Percentiles rank a stretch among this genome's conserved stretches.
phyloP scores from a whole-genome alignment of 1,284 basidiomycete genomes.

The Naganishia sp. region DNA sequence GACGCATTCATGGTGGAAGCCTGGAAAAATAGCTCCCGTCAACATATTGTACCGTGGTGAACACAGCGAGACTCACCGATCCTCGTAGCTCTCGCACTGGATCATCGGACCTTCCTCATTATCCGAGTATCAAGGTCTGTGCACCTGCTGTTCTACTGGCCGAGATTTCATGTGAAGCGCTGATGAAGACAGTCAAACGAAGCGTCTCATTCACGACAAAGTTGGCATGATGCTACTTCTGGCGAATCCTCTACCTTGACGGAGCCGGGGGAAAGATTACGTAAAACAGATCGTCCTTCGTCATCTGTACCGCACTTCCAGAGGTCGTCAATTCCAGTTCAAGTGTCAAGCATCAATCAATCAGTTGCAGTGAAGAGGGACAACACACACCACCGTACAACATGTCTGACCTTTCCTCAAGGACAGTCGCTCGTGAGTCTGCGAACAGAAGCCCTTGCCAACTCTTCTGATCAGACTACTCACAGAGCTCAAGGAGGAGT shows the following conservation, averaged over 20 bases:
- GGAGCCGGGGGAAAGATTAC: neutral
- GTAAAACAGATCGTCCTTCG: neutral
- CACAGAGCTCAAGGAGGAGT: constrained; percentile 25
- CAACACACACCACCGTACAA: neutral
- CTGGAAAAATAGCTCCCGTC: neutral
- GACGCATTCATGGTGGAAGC: constrained; percentile 19
- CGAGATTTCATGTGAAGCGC: neutral
- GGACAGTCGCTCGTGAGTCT: constrained; percentile 16
- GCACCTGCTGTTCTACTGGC: neutral
- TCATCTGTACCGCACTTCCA: neutral
- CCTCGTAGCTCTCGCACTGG: constrained; percentile 18
- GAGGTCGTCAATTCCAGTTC: neutral
- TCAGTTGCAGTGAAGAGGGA: neutral
- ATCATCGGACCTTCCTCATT: constrained; percentile 24
- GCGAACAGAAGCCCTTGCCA: too few species aligned
- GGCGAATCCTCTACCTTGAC: constrained; percentile 1
- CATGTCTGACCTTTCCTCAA: constrained; percentile 20
- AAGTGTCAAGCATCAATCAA: neutral
- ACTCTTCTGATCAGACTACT: neutral
- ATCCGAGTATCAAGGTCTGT: constrained; percentile 54
- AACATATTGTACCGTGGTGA: neutral
- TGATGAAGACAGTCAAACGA: neutral
- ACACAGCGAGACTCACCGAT: constrained; percentile 5
- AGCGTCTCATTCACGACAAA: constrained; percentile 2
- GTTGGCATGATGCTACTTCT: constrained; percentile 2